Base-by-base conservation (phyloP, 768 basidiomycete genomes). In the Imleria badia region DNA sequence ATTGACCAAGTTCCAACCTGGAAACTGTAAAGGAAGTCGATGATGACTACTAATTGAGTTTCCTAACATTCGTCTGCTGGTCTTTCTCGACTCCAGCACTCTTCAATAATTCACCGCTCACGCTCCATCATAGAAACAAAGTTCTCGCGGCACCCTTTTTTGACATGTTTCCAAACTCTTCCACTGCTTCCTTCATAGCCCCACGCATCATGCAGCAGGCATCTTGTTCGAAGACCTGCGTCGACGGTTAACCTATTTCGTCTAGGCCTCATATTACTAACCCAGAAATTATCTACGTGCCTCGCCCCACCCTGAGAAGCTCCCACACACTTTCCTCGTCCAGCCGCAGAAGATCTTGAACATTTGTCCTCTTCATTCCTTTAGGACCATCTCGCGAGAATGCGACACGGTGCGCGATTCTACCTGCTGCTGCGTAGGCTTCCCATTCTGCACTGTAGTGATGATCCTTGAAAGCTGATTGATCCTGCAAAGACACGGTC, bases 221-320 rank as follows among this genome's bases (percentile, higher is more conserved):
- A 98, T 98, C 67, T 96, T 91, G 69, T 94, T 96, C 1, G 94
- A 91, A 0, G 96, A 95, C 22, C 95, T 98, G 64, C 6, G 14
- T 35, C 11, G n/a, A 20, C 17, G 19, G 20, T 59, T 26, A 43
- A 9, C 23, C 38, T 10, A 17, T 46, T 49, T 35, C 45, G 23
- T 62, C 38, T 51, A 45, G 17, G 17, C 43, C 22, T 41, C 50
- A 17, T 48, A 36, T 12, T 6, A 63, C 87, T 48, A 59, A 94
- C 95, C 95, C 96, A 20, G 91, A 96, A 47, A 98, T 89, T 60
- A 89, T 90, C n/a, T 97, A 74, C 70, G 77, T 84, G 11, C 86
- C 94, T 75, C 66, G 68, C 55, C 70, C 68, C 39, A 75, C 63
- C 6, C 79, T 76, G 10, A 94, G 65, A 56, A 89, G 75, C 44